A percentile compares a stretch with the other conserved stretches of the same genome.
Conservation (phyloP, 2,329 filamentous ascomycete species). For the Diaporthe destruens region DNA sequence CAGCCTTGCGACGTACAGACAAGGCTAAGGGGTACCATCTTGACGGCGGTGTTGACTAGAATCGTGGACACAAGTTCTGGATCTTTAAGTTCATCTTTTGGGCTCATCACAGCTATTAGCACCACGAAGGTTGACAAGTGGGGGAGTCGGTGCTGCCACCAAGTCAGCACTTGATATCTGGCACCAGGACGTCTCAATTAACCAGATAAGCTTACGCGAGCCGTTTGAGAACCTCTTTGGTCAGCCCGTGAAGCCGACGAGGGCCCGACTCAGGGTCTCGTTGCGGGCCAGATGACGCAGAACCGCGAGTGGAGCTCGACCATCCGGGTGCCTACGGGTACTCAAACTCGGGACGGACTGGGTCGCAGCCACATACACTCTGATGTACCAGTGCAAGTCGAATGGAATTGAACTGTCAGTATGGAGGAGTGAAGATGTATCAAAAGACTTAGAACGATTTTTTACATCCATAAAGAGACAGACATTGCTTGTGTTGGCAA, state of each 20-base stretch:
- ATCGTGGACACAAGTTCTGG: no score
- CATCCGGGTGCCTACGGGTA: conserved; percentile 28
- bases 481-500: no score
- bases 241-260: not conserved
- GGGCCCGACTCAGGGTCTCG: not conserved
- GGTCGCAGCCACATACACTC: not conserved
- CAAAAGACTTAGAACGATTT: not conserved
- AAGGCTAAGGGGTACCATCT: no score
- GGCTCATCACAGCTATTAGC: not conserved
- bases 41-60: no score
- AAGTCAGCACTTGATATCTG: no score
- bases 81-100: no score
- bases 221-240: conserved; percentile 13
- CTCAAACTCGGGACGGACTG: not conserved
- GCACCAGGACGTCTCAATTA: no score
- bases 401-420: not conserved
- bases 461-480: no score
- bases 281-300: conserved; percentile 8
- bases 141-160: no score
- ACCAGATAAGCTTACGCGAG: not conserved
- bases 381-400: not conserved
- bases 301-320: not conserved
- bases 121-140: no score
- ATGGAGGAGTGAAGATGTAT: fast-evolving
- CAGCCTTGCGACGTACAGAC: no score